These are phyloP conservation scores for Chaetomiaceae sp. DNA, from an alignment of 2,329 filamentous ascomycete species.

Conservation along the genomic window DNA sequence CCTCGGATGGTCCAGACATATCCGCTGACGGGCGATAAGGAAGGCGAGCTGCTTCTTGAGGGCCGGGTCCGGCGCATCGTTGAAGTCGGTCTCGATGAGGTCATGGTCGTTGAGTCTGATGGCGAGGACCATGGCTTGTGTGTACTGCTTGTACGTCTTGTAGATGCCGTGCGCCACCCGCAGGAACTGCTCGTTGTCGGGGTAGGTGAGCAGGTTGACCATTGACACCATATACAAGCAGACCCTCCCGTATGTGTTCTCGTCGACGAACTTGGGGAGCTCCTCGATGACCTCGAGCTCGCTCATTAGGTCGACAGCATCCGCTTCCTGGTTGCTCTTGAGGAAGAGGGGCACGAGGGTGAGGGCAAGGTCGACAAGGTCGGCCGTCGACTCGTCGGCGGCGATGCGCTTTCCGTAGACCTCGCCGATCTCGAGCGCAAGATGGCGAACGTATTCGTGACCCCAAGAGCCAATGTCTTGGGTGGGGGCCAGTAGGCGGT, in stretches of 20 bases:
- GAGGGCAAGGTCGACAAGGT: conserved; percentile 79
- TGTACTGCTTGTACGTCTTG: conserved; percentile 84
- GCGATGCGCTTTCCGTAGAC: conserved; percentile 86
- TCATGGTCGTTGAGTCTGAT: conserved; percentile 87
- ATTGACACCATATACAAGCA: conserved; percentile 99
- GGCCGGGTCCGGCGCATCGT: conserved; percentile 71
- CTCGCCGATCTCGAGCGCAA: conserved; percentile 92
- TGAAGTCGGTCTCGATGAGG: conserved; percentile 77
- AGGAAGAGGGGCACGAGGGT: conserved; percentile 90
- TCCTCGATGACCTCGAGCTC: conserved; percentile 96
- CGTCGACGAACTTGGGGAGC: conserved; percentile 82
- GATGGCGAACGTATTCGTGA: conserved; percentile 94
- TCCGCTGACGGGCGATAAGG: conserved; percentile 85
- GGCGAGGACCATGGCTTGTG: conserved; percentile 88
- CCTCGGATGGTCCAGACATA: conserved; percentile 65
- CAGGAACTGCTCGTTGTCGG: conserved; percentile 94
- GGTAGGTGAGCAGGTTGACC: conserved; percentile 95
- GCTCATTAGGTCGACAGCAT: conserved; percentile 94
- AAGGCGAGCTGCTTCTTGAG: conserved; percentile 93
- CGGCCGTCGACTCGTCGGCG: conserved; percentile 76
- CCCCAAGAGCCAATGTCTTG: conserved; percentile 96
- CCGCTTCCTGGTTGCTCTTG: conserved; percentile 95
- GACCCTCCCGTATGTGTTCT: conserved; percentile 87
- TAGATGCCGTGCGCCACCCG: conserved; percentile 92
- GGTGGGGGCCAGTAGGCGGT: conserved; percentile 81